Evolutionary conservation across 495 filamentous ascomycete species (phyloP).

Genomic region (Penicillium coffeae): DNA sequence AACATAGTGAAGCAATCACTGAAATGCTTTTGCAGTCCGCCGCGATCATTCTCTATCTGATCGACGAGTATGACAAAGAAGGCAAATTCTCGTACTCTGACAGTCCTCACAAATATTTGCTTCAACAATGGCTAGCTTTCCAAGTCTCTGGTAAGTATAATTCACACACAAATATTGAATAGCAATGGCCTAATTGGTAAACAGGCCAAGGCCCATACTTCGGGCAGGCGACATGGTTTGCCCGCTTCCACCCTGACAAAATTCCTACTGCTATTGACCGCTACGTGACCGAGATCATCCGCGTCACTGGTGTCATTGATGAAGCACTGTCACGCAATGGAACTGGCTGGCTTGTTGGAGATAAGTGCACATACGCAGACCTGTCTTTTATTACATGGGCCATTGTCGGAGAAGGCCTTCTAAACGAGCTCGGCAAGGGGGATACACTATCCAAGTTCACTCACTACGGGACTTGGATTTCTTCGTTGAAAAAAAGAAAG

Average conservation of each 20-base stretch:
- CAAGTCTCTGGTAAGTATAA: background rate
- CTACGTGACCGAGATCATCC: background rate
- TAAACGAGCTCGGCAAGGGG: background rate
- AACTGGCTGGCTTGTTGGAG: slow-evolving; percentile 46
- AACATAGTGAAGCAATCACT: background rate
- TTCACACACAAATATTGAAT: background rate
- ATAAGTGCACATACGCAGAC: slow-evolving; percentile 49
- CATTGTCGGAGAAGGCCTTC: background rate
- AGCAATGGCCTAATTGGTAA: background rate
- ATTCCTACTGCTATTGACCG: background rate
- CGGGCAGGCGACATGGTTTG: slow-evolving; percentile 2
- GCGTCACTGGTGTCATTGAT: background rate
- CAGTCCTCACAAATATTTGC: background rate
- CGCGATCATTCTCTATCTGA: slow-evolving; percentile 54
- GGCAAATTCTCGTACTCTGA: background rate
- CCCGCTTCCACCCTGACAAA: background rate
- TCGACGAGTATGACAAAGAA: background rate
- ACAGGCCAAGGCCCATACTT: slow-evolving; percentile 9
- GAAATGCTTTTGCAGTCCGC: slow-evolving; percentile 27
- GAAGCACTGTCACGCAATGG: slow-evolving; percentile 18
- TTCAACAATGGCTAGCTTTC: background rate
- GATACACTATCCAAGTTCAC: too few species aligned
- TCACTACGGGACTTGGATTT: too few species aligned
- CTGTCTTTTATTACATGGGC: slow-evolving; percentile 43
- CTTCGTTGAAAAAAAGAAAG: too few species aligned